These are phyloP conservation scores for Dioscorea zingiberensis DNA, from an alignment of 106 monocot genomes.

Conservation along the genomic window DNA sequence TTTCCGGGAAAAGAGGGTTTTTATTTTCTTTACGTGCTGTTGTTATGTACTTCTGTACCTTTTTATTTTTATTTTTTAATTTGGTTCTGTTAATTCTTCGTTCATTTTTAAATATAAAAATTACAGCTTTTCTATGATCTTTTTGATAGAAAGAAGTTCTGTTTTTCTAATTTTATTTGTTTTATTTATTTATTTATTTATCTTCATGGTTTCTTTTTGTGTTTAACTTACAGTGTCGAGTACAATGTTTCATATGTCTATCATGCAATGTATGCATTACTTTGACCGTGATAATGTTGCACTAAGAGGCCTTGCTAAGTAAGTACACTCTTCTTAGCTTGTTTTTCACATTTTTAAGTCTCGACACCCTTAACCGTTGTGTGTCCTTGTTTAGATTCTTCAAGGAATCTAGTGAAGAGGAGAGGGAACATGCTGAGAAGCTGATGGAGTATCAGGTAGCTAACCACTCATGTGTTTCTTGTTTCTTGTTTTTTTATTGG, in stretches of 20 bases:
- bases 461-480: background rate
- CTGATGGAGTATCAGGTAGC: slow-evolving; percentile 51
- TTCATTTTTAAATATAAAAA: background rate
- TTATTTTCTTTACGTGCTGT: too few relatives aligned
- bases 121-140: too few relatives aligned
- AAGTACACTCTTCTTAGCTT: slow-evolving; percentile 12
- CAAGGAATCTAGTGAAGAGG: slow-evolving; percentile 51
- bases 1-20: too few relatives aligned
- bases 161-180: background rate
- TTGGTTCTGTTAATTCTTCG: background rate
- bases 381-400: slow-evolving; percentile 27
- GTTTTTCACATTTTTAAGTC: too few relatives aligned
- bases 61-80: background rate
- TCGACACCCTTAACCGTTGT: too few relatives aligned
- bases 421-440: slow-evolving; percentile 52
- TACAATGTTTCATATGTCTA: slow-evolving; percentile 91
- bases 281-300: slow-evolving; percentile 87
- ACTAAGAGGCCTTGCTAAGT: slow-evolving; percentile 77
- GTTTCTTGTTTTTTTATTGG: background rate
- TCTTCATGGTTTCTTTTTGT: slow-evolving; percentile 1
- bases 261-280: slow-evolving; percentile 82
- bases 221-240: slow-evolving; percentile 52
- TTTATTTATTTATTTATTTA: background rate
- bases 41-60: too few relatives aligned
- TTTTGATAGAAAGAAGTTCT: too few relatives aligned